Conservation (phyloP, 768 basidiomycete genomes). For the Calocybe cyanea region DNA sequence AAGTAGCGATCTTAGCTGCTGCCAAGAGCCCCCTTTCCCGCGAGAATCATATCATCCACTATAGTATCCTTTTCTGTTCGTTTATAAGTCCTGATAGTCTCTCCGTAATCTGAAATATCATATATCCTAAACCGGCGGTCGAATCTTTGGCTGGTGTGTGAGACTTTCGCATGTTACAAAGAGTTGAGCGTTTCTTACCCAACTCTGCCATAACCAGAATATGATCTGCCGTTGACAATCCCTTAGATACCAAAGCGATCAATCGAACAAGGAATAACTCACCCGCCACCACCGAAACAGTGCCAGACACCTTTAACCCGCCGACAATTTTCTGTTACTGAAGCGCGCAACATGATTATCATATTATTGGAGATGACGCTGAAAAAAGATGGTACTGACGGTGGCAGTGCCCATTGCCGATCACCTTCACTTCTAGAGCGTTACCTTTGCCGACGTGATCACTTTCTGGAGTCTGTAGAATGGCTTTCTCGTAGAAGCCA, state of each 20-base stretch:
- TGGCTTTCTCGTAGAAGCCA: slow-evolving; percentile 81
- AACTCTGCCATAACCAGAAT: slow-evolving; percentile 75
- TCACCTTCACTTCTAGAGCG: slow-evolving; percentile 75
- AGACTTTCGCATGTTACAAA: slow-evolving; percentile 1
- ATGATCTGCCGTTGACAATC: slow-evolving; percentile 46
- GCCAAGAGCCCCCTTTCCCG: slow-evolving; percentile 46
- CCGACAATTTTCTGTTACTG: slow-evolving; percentile 87
- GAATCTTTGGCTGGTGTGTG: slow-evolving; percentile 49
- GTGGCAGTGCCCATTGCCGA: slow-evolving; percentile 91
- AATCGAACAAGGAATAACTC: slow-evolving; percentile 22
- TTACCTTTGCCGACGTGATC: slow-evolving; percentile 48
- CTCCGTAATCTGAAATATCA: slow-evolving; percentile 84
- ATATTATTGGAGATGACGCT: not conserved
- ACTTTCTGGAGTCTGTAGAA: slow-evolving; percentile 71
- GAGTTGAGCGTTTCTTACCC: slow-evolving; percentile 44
- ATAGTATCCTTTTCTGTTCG: slow-evolving; percentile 69
- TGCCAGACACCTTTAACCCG: slow-evolving; percentile 85
- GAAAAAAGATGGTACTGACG: slow-evolving; percentile 35
- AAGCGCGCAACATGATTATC: slow-evolving; percentile 4
- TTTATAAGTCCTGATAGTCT: slow-evolving; percentile 88
- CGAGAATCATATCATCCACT: slow-evolving; percentile 59
- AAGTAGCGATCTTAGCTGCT: no score
- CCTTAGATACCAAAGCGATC: not conserved
- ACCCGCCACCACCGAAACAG: slow-evolving; percentile 88
- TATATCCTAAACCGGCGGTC: slow-evolving; percentile 90